These are phyloP conservation scores for Suhomyces panamericanus DNA, from an alignment of 1,139 yeast genomes.

Conservation along the genomic window DNA sequence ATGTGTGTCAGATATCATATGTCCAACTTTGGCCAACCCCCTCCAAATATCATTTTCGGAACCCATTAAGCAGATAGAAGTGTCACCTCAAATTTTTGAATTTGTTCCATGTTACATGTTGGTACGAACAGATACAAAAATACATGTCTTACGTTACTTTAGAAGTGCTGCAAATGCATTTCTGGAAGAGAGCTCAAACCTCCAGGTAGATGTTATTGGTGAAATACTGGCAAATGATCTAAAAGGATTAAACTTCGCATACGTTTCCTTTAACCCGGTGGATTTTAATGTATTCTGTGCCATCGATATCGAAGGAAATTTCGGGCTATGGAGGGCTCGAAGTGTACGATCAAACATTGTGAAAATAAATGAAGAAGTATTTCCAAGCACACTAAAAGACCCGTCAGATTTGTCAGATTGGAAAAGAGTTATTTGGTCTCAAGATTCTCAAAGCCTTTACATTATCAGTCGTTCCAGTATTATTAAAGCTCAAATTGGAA, in stretches of 20 bases:
- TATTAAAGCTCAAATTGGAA: conserved; percentile 28
- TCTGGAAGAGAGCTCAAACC: conserved; percentile 9
- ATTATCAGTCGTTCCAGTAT: conserved; percentile 49
- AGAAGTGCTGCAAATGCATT: conserved; percentile 4
- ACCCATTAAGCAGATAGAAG: conserved; percentile 42
- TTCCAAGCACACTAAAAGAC: conserved; percentile 33
- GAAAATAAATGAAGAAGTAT: no score
- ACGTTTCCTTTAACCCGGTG: conserved; percentile 46
- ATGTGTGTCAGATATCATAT: background rate
- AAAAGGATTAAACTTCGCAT: conserved; percentile 42
- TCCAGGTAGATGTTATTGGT: conserved; percentile 24
- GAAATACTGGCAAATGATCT: conserved; percentile 24
- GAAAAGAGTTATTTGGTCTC: conserved; percentile 52
- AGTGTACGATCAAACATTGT: background rate
- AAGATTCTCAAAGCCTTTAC: conserved; percentile 30
- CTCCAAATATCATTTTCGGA: conserved; percentile 30
- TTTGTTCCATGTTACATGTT: conserved; percentile 24
- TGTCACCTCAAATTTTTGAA: conserved; percentile 21
- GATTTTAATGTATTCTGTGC: conserved; percentile 39
- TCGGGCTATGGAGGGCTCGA: conserved; percentile 40
- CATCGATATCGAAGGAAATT: conserved; percentile 55
- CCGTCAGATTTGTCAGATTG: conserved; percentile 57
- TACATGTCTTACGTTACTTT: conserved; percentile 28
- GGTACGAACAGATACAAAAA: conserved; percentile 28
- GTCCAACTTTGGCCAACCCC: conserved; percentile 20